Percentiles rank a stretch among this genome's conserved stretches.
Conservation (phyloP, 176 grass and related monocot genomes). For the Carex scoparia region DNA sequence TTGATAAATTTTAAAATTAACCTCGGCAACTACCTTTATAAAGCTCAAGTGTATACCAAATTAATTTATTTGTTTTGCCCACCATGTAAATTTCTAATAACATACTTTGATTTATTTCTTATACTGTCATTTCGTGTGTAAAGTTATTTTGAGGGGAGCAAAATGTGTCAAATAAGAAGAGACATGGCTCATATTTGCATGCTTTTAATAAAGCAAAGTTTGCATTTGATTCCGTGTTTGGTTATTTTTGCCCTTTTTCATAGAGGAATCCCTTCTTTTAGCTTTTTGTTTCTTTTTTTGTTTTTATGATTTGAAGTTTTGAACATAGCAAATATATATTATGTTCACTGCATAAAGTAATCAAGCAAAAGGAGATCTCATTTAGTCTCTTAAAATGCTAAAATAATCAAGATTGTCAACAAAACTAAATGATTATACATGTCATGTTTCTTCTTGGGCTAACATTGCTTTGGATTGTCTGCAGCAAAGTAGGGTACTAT, state of each 20-base stretch:
- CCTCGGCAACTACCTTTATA: too few relatives aligned
- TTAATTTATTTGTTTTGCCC: too few relatives aligned
- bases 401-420: constrained; percentile 16
- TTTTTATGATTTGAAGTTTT: neutral
- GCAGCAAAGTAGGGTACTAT: neutral
- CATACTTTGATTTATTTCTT: neutral
- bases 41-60: neutral
- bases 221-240: constrained; percentile 14
- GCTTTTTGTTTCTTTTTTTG: neutral
- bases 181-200: constrained; percentile 15
- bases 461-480: neutral
- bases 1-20: too few relatives aligned
- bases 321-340: too few relatives aligned
- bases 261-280: constrained; percentile 13
- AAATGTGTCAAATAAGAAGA: neutral
- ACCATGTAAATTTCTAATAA: too few relatives aligned
- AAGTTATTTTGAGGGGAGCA: neutral
- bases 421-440: neutral
- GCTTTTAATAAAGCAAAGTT: constrained; percentile 14
- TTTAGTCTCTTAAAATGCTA: neutral
- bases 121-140: neutral
- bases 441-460: neutral
- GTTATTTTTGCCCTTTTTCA: constrained; percentile 8
- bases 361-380: constrained; percentile 5
- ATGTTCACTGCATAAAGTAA: neutral